phyloP scores from a whole-genome alignment of 495 filamentous ascomycete species.

The Xeromyces bisporus region DNA sequence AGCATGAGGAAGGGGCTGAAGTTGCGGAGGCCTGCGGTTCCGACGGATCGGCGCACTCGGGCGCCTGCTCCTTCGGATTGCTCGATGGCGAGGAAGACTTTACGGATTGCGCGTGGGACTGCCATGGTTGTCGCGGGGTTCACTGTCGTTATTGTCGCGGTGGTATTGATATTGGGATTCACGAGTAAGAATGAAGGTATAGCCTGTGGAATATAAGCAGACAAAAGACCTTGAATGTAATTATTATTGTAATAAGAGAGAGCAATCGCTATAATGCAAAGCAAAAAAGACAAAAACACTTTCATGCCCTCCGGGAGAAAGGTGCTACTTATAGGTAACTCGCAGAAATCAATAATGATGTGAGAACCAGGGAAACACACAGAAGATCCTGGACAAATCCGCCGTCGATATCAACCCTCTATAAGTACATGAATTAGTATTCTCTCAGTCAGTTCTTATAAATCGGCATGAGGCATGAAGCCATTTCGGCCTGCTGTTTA shows the following conservation, averaged over 20 bases:
- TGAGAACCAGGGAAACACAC: background rate
- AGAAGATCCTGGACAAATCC: background rate
- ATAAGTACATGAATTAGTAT: conserved; percentile 1
- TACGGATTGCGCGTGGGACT: conserved; percentile 55
- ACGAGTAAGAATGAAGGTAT: too few species aligned
- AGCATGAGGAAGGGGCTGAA: conserved; percentile 96
- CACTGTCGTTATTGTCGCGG: conserved; percentile 5
- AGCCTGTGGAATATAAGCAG: conserved; percentile 6
- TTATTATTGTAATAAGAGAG: conserved; percentile 12
- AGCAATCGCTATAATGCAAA: conserved; percentile 27
- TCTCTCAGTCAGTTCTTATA: conserved; percentile 1
- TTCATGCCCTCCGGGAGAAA: conserved; percentile 19
- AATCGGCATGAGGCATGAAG: background rate
- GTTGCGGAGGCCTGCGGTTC: conserved; percentile 65
- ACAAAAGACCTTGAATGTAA: conserved; percentile 5
- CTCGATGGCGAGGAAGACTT: conserved; percentile 68
- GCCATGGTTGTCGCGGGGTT: conserved; percentile 38
- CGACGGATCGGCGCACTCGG: conserved; percentile 73
- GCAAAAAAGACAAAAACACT: conserved; percentile 23
- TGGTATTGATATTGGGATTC: conserved; percentile 5
- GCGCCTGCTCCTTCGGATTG: conserved; percentile 85
- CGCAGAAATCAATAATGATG: too few species aligned
- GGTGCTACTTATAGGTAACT: conserved; percentile 26
- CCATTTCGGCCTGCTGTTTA: background rate
- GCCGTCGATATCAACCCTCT: background rate